These are phyloP conservation scores for Aspergillus sp. DNA, from an alignment of 2,329 filamentous ascomycete genomes.

Conservation along the genomic window DNA sequence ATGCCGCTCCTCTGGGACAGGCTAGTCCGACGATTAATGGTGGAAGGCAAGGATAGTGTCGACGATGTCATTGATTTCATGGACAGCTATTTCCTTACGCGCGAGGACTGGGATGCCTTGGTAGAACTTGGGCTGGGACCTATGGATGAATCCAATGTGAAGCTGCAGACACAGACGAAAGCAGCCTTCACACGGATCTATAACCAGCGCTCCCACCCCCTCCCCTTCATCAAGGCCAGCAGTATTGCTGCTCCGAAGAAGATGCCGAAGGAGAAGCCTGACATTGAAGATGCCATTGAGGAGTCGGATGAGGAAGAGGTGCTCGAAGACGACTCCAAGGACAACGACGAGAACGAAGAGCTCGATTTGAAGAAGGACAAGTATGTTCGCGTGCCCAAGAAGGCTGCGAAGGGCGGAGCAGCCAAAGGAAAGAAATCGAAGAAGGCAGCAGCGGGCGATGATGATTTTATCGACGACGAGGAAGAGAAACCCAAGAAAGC, in stretches of 20 bases:
- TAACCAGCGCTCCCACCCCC: constrained; percentile 79
- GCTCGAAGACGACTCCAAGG: constrained; percentile 54
- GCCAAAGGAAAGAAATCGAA: constrained; percentile 55
- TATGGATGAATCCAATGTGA: constrained; percentile 73
- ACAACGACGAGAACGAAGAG: constrained; percentile 72
- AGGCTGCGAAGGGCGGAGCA: constrained; percentile 47
- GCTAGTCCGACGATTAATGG: constrained; percentile 71
- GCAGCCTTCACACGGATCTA: constrained; percentile 88
- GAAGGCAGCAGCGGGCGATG: constrained; percentile 41
- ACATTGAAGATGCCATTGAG: constrained; percentile 94
- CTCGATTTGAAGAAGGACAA: constrained; percentile 92
- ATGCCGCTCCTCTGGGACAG: constrained; percentile 83
- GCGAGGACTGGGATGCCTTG: constrained; percentile 92
- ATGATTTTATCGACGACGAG: constrained; percentile 33
- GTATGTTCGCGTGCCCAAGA: constrained; percentile 91
- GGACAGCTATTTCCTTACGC: constrained; percentile 94
- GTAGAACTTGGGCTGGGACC: constrained; percentile 86
- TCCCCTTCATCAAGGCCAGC: constrained; percentile 95
- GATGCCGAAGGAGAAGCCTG: constrained; percentile 72
- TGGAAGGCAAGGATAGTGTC: constrained; percentile 79
- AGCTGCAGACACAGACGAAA: constrained; percentile 83
- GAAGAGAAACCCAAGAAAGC: constrained; percentile 59
- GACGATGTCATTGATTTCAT: constrained; percentile 86
- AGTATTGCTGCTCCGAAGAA: constrained; percentile 73
- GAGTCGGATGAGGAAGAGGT: constrained; percentile 77